A percentile compares a stretch with the other conserved stretches of the same genome.
phyloP scores from a whole-genome alignment of 208 protist species.

The Acanthamoeba castellanii region DNA sequence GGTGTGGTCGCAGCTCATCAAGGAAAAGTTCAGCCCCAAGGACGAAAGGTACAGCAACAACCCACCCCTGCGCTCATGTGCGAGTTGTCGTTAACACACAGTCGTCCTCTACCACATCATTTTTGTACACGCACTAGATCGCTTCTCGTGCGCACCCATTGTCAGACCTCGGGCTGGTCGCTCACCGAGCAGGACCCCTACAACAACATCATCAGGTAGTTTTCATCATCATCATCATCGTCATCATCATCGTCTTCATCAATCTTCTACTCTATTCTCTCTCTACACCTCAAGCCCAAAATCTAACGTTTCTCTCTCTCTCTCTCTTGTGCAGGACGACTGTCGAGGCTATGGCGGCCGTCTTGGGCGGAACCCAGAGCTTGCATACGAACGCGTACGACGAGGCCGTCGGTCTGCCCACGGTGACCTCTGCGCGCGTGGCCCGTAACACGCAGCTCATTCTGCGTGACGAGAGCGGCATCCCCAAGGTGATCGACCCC shows the following conservation, averaged over 20 bases:
- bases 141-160: conserved; percentile 96
- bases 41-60: conserved; percentile 84
- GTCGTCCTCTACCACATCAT: no score
- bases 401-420: conserved; percentile 95
- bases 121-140: not conserved
- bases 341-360: conserved; percentile 97
- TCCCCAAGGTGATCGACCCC: conserved; percentile 88
- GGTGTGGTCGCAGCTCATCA: conserved; percentile 95
- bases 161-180: conserved; percentile 97
- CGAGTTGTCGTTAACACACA: no score
- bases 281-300: not conserved
- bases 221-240: not conserved
- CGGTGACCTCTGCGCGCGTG: conserved; percentile 93
- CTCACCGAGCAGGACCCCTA: conserved; percentile 97
- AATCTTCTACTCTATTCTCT: no score
- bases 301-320: not conserved
- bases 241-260: no score
- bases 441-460: conserved; percentile 98
- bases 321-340: conserved; percentile 88
- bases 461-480: conserved; percentile 93
- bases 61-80: conserved; percentile 79
- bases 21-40: conserved; percentile 95
- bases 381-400: conserved; percentile 97
- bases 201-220: conserved; percentile 95
- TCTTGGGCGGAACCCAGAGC: conserved; percentile 94